Conservation (phyloP, 1,139 yeast species). For the Martiniozyma asiatica region DNA sequence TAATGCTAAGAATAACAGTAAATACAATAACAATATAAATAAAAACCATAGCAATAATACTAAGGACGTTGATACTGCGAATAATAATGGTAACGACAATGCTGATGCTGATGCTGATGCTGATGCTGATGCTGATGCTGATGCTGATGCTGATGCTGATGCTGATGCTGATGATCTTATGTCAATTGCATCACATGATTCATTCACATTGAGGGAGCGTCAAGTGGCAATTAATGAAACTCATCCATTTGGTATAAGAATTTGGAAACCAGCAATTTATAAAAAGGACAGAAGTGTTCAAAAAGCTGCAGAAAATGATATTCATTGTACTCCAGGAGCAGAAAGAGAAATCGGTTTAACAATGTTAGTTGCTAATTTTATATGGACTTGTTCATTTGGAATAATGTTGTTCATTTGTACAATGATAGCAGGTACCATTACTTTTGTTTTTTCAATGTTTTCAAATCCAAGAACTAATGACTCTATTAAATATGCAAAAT, state of each 20-base stretch:
- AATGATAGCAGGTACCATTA: constrained; percentile 30
- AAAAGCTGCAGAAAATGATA: constrained; percentile 83
- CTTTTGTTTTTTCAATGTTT: constrained; percentile 34
- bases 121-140: constrained; percentile 20
- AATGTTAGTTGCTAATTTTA: constrained; percentile 57
- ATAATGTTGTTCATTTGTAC: constrained; percentile 43
- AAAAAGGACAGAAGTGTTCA: constrained; percentile 90
- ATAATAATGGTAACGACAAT: neutral
- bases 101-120: constrained; percentile 5
- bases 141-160: constrained; percentile 18
- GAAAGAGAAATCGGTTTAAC: constrained; percentile 44
- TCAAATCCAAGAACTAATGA: constrained; percentile 21
- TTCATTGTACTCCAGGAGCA: constrained; percentile 54
- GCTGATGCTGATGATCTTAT: constrained; percentile 24
- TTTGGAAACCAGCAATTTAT: constrained; percentile 96
- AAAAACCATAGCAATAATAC: constrained; percentile 1
- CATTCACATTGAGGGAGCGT: constrained; percentile 82
- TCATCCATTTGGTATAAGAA: constrained; percentile 95
- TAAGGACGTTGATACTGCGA: neutral
- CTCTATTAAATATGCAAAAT: constrained; percentile 44
- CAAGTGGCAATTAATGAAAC: constrained; percentile 94
- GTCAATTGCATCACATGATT: constrained; percentile 54
- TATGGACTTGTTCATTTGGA: constrained; percentile 74
- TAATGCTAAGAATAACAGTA: constrained; percentile 9
- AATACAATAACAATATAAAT: constrained; percentile 14